Evolutionary conservation across 2,329 filamentous ascomycete species (phyloP), one percentile per base, ranked within the genome.

Genomic region (Fusarium bactridioides): DNA sequence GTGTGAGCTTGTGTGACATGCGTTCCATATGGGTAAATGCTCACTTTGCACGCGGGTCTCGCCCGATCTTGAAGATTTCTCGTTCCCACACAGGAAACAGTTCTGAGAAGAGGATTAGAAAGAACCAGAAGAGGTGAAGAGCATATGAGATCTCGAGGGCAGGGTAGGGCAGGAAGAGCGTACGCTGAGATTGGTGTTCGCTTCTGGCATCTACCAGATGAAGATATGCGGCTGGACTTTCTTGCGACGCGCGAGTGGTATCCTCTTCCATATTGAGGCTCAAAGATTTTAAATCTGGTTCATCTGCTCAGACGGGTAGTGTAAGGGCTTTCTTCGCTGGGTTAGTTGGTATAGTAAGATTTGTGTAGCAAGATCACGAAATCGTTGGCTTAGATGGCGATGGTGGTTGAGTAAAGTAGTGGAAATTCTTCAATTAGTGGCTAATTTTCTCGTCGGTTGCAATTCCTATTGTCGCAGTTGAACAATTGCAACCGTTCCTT

Each of bases 41-140:
- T 48, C 72, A 83, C 82, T 81, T 82, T 50, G 79, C 77, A 7
- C 66, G 61, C 10, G 79, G 76, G 62, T 82, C 79, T 63, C 81
- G 76, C n/a, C 81, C 80, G 65, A 83, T 78, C 61, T 76, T 81
- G 58, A 82, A 75, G 47, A 82, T 79, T 35, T 79, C 75, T 29
- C 75, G 63, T 43, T 79, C 74, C 69, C 71, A 77, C 18, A 82
- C 67, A 9, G 80, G 74, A 61, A 81, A 67, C 38, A 80, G 43
- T 54, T 76, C 77, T 77, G 44, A 15, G 56, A 58, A 48, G 51
- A 58, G 56, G 59, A 61, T 70, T 63, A 74, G 62, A 33, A 63
- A 47, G 50, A 61, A 43, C 58, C 69, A 59, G 47, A 41, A 40
- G 25, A 37, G 61, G 45, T 72, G 51, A 60, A 61, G 60, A 64